Evolutionary conservation across 352 stramenopile species (phyloP), one percentile per base, ranked within the genome.

Genomic region (Pythium dissimile): DNA sequence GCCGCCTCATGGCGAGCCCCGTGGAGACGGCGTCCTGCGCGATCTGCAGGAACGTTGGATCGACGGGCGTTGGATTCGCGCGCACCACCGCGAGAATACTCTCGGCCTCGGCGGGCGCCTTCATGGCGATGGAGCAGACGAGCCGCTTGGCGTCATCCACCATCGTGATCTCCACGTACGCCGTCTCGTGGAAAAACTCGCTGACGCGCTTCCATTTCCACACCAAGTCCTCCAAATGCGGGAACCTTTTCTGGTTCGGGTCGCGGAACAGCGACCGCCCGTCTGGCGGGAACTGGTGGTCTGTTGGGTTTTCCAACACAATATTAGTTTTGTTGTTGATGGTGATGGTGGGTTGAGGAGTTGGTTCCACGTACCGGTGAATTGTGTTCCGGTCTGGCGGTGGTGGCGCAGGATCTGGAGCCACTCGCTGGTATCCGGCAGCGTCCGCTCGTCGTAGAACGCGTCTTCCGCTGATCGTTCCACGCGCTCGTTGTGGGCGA

Each of bases 141-240:
- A 92, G 76, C 42, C 88, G 87, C 62, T 91, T 88, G 41, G 66
- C 78, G 52, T 94, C 78, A 47, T 94, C 84, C 21, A 94, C 34
- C 79, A 94, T 92, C 8, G 81, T 89, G 47, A 94, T 82, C 54
- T 94, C 84, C 5, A 72, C 69, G 45, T 88, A 93, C 59, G 80
- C 81, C 21, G 77, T 89, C 56, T 92, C 80, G 46, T 88, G 84
- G 64, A 94, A 94, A 52, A 94, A 92, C 15, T 92, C 84, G 24
- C 75, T 86, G 51, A 94, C 71, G 37, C 84, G 84, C 65, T 92
- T 92, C 84, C 84, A 94, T 59, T 90, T 92, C 62, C 66, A 88
- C 37, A 94, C 71, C 35, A 86, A 75, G n/a, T 89, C 73, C 26
- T 89, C 77, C 41, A 94, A 39, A 43, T 91, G 81, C 23, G 82